Percentiles rank a stretch among this genome's conserved stretches.
These are phyloP conservation scores for Pseudozyma thailandica DNA, from an alignment of 1,284 basidiomycete species.

Conservation along the genomic window DNA sequence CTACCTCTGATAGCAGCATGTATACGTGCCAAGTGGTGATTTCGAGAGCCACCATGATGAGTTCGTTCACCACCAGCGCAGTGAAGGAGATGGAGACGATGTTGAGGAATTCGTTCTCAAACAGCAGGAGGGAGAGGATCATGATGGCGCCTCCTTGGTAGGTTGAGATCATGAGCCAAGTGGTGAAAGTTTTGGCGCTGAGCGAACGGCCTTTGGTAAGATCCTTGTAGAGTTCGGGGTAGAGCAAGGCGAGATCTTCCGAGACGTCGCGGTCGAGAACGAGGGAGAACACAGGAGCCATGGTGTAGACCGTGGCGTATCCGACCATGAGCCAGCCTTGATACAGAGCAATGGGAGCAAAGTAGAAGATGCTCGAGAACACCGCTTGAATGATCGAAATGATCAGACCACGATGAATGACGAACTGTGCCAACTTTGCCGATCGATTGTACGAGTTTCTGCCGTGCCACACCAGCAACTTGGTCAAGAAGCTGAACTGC, in stretches of 20 bases:
- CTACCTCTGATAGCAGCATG: constrained; percentile 92
- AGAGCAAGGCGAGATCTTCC: constrained; percentile 92
- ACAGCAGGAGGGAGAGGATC: constrained; percentile 94
- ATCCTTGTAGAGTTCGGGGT: constrained; percentile 98
- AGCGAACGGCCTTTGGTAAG: constrained; percentile 77
- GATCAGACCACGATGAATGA: constrained; percentile 93
- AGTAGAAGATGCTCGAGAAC: constrained; percentile 97
- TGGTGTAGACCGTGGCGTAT: constrained; percentile 97
- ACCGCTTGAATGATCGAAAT: constrained; percentile 91
- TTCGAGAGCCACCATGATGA: constrained; percentile 98
- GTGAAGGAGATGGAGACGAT: constrained; percentile 99
- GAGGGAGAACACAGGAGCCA: constrained; percentile 97
- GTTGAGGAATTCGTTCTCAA: constrained; percentile 97
- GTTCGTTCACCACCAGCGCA: constrained; percentile 92
- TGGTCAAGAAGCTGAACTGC: constrained; percentile 93
- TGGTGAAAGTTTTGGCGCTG: constrained; percentile 97
- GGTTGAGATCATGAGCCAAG: constrained; percentile 95
- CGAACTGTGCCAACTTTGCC: constrained; percentile 96
- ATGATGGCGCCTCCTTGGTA: constrained; percentile 99
- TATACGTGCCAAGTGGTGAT: constrained; percentile 98
- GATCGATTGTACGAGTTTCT: constrained; percentile 98
- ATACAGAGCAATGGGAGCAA: constrained; percentile 96
- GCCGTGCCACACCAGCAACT: constrained; percentile 95
- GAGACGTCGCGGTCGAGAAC: constrained; percentile 95
- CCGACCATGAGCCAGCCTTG: constrained; percentile 98